Evolutionary conservation across 805 yeast genomes (phyloP).

Genomic region (Metschnikowia cubensis): DNA sequence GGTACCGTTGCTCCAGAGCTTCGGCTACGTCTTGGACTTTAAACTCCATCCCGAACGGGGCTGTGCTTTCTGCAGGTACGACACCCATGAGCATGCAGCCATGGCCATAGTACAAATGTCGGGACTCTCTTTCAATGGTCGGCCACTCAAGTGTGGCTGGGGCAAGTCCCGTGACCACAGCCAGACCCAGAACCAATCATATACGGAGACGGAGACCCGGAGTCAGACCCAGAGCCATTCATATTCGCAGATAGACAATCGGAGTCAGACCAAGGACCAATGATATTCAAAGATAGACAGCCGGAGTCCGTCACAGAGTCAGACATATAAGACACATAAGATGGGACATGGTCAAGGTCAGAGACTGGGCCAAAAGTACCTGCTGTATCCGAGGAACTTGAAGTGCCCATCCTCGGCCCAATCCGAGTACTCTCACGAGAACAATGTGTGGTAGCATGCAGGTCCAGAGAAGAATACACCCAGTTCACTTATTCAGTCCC

Average conservation of each 20-base stretch:
- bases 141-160: constrained; percentile 84
- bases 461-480: too few relatives aligned
- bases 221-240: too few relatives aligned
- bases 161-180: constrained; percentile 50
- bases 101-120: constrained; percentile 75
- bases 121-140: constrained; percentile 69
- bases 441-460: not conserved
- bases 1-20: constrained; percentile 67
- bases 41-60: constrained; percentile 78
- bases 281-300: too few relatives aligned
- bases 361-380: too few relatives aligned
- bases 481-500: too few relatives aligned
- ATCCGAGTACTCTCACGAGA: not conserved
- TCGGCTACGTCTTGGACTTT: constrained; percentile 80
- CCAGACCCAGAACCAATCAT: too few relatives aligned
- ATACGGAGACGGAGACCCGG: too few relatives aligned
- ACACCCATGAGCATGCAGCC: constrained; percentile 85
- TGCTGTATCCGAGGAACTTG: not conserved
- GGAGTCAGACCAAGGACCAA: too few relatives aligned
- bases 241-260: too few relatives aligned
- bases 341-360: too few relatives aligned
- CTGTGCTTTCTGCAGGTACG: constrained; percentile 85
- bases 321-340: too few relatives aligned
- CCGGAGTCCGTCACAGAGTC: too few relatives aligned
- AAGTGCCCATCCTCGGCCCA: not conserved